A percentile compares a stretch with the other conserved stretches of the same genome.
Evolutionary conservation across 768 basidiomycete species (phyloP).

Genomic region (Phallus indusiatus): DNA sequence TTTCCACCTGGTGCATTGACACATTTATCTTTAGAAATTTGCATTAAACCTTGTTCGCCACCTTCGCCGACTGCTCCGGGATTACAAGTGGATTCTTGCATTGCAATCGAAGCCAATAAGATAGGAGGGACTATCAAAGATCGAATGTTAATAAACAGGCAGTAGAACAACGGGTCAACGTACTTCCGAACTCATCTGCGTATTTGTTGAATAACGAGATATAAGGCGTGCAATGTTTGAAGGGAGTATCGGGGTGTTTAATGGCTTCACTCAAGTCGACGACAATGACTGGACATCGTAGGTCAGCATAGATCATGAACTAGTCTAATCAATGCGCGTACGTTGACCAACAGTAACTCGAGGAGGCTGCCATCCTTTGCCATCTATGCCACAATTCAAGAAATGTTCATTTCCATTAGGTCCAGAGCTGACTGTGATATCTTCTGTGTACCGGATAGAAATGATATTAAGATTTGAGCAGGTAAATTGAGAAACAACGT

Average conservation of each 20-base stretch:
- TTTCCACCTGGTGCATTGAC: constrained; percentile 37
- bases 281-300: constrained; percentile 24
- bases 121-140: constrained; percentile 50
- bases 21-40: constrained; percentile 74
- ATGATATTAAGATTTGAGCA: background rate
- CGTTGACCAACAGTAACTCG: constrained; percentile 39
- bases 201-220: constrained; percentile 51
- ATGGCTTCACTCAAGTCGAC: constrained; percentile 40
- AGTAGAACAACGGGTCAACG: constrained; percentile 15
- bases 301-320: background rate
- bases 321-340: constrained; percentile 10
- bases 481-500: constrained; percentile 11
- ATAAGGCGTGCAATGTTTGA: constrained; percentile 46
- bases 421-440: constrained; percentile 41
- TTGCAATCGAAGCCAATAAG: constrained; percentile 75
- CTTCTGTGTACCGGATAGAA: constrained; percentile 24
- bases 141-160: background rate
- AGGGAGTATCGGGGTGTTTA: constrained; percentile 40
- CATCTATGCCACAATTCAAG: constrained; percentile 67
- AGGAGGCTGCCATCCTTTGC: constrained; percentile 65
- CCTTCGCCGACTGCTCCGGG: constrained; percentile 56
- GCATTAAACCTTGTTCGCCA: constrained; percentile 84
- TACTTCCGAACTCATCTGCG: constrained; percentile 34
- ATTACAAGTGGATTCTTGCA: constrained; percentile 81
- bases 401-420: constrained; percentile 46